Conservation (phyloP, 371 early-diverging fungal species). For the Rhizomucor pusillus region DNA sequence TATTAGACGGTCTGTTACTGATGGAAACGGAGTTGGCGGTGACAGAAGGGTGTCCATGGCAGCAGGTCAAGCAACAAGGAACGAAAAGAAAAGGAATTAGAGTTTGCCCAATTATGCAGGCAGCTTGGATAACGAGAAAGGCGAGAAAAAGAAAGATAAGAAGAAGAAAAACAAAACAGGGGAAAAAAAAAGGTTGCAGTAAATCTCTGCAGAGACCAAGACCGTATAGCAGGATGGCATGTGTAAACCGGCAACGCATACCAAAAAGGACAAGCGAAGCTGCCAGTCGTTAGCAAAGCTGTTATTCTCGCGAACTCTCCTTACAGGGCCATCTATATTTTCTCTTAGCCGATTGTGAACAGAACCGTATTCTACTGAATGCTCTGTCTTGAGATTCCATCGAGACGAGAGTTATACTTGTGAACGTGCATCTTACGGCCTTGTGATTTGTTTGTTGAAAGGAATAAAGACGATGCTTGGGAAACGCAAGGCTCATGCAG, state of each 20-base stretch:
- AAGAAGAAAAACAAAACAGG: conserved; percentile 5
- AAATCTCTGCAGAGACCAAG: conserved; percentile 9
- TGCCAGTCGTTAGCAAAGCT: conserved; percentile 1
- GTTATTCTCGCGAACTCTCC: background rate
- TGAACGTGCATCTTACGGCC: too few species aligned
- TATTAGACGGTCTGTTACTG: conserved; percentile 3
- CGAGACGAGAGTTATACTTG: too few species aligned
- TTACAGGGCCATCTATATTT: conserved; percentile 5
- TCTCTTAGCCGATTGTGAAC: conserved; percentile 15
- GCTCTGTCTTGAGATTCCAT: too few species aligned
- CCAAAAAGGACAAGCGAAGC: conserved; percentile 12
- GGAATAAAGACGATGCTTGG: too few species aligned
- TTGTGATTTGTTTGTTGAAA: too few species aligned
- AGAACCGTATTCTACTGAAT: conserved; percentile 9
- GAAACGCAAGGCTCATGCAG: too few species aligned
- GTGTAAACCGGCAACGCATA: conserved; percentile 3
- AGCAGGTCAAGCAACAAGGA: too few species aligned
- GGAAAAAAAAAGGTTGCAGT: conserved; percentile 13
- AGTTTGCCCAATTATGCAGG: too few species aligned
- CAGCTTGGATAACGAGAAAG: conserved; percentile 2
- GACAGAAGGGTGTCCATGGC: background rate
- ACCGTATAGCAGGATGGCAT: background rate
- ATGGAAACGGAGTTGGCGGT: background rate
- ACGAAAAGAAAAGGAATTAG: too few species aligned
- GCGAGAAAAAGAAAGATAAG: conserved; percentile 8